Evolutionary conservation across 768 basidiomycete species (phyloP), one percentile per base, ranked within the genome.

Genomic region (Dacryopinax primogenitus): DNA sequence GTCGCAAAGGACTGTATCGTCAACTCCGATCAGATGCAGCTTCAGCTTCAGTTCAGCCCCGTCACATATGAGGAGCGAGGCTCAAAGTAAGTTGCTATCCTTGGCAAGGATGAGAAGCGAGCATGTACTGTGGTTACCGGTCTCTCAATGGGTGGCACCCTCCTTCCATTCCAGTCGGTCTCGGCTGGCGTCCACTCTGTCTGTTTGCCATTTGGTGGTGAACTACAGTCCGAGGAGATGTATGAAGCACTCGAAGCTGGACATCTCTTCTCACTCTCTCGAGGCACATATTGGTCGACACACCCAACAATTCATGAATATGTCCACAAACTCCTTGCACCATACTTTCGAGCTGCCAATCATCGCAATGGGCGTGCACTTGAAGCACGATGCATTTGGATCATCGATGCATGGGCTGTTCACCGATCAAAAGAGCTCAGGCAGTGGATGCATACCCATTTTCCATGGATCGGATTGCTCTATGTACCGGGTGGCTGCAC

Each of bases 151-250:
- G 66, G 68, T 47, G 77, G 79, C 0, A 61, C 62, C 0, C 34
- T 76, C 12, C 71, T 80, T 3, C 78, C 76, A 9, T 71, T 78
- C 35, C 79, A 80, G 64, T 71, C 73, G 0, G 74, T 80, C n/a
- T 78, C 72, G 63, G 13, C 62, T 1, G 79, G 78, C 6, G 69
- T 70, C 34, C 71, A 73, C 0, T 47, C 28, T 1, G 32, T 18
- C 0, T 77, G 75, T 0, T 64, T 67, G n/a, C 77, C 77, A 0
- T 66, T 41, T 0, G 13, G 65, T 13, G 45, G 28, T 0, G 32
- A 73, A 0, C 67, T 32, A 0, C 15, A 74, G 63, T 44, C 66
- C 1, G 72, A 39, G 34, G 23, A 4, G 2, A 3, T 35, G 63
- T 4, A 6, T 51, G n/a, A 76, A 34, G 69, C 71, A 0, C 61